These are phyloP conservation scores for Calonectria fujianensis DNA, from an alignment of 2,329 filamentous ascomycete genomes.

Conservation along the genomic window DNA sequence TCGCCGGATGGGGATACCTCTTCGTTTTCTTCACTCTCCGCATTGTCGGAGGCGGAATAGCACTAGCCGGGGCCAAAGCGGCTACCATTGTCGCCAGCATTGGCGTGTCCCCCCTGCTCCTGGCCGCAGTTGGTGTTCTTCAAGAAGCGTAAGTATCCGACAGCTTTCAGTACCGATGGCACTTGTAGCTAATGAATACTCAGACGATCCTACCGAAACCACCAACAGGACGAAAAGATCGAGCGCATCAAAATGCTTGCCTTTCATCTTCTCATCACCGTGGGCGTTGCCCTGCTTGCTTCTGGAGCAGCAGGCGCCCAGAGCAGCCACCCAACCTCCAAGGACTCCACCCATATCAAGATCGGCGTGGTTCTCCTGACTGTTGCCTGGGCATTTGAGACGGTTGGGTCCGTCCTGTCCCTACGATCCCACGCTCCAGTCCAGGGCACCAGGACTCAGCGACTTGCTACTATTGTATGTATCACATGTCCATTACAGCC, in stretches of 20 bases:
- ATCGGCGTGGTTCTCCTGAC: not conserved
- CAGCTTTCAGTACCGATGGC: too few species aligned
- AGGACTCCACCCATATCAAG: conserved; percentile 10
- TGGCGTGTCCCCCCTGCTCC: not conserved
- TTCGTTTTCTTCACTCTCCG: conserved; percentile 12
- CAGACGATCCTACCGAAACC: conserved; percentile 9
- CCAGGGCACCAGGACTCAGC: conserved; percentile 10
- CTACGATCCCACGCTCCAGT: not conserved
- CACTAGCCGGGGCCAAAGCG: not conserved
- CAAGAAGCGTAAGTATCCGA: not conserved
- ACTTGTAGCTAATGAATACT: not conserved
- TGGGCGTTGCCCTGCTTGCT: conserved; percentile 13
- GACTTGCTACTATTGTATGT: not conserved
- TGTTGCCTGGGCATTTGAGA: not conserved
- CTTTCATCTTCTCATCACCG: conserved; percentile 6
- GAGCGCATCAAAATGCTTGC: conserved; percentile 2
- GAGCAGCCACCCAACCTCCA: conserved; percentile 13
- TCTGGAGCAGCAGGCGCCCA: not conserved
- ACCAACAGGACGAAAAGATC: conserved; percentile 13
- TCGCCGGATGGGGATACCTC: conserved; percentile 2
- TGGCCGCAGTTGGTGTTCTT: not conserved
- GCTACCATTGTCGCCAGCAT: conserved; percentile 5
- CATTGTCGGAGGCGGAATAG: conserved; percentile 1
- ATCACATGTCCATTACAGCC: too few species aligned
- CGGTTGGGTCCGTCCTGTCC: not conserved